Conservation (phyloP, 2,329 filamentous ascomycete species). For the Aureobasidium lini region DNA sequence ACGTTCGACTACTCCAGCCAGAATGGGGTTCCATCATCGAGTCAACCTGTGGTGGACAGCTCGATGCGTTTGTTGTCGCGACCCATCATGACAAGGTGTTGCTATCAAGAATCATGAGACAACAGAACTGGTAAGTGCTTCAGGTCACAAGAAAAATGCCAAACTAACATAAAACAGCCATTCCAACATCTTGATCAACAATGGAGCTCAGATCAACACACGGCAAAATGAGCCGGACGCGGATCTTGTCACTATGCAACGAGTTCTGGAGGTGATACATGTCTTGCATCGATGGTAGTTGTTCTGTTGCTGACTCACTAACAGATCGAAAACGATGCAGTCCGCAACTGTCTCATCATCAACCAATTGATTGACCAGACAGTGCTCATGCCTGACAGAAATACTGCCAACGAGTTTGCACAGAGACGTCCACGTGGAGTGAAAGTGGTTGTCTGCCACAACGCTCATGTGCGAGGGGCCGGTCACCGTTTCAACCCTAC, state of each 20-base stretch:
- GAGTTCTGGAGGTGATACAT: slow-evolving; percentile 57
- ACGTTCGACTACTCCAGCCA: slow-evolving; percentile 68
- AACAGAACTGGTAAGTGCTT: slow-evolving; percentile 41
- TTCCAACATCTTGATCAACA: slow-evolving; percentile 54
- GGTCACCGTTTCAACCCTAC: slow-evolving; percentile 54
- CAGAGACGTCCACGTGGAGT: slow-evolving; percentile 63
- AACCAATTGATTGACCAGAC: slow-evolving; percentile 75
- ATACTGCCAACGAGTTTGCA: slow-evolving; percentile 63
- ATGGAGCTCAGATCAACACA: slow-evolving; percentile 48
- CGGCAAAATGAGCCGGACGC: slow-evolving; percentile 64
- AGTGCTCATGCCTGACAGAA: slow-evolving; percentile 62
- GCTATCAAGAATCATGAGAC: slow-evolving; percentile 58
- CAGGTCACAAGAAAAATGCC: no score
- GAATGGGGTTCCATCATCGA: slow-evolving; percentile 82
- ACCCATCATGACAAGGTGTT: slow-evolving; percentile 67
- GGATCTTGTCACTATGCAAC: slow-evolving; percentile 67
- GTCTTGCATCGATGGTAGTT: no score
- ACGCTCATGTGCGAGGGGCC: slow-evolving; percentile 43
- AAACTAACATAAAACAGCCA: neutral
- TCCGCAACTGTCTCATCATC: slow-evolving; percentile 78
- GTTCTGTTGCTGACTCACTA: slow-evolving; percentile 18
- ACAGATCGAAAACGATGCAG: slow-evolving; percentile 67
- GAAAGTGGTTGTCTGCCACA: slow-evolving; percentile 59
- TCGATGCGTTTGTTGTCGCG: slow-evolving; percentile 76
- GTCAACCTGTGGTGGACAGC: slow-evolving; percentile 57